These are phyloP conservation scores for Arthroderma sp. DNA, from an alignment of 2,329 filamentous ascomycete species.

Conservation along the genomic window DNA sequence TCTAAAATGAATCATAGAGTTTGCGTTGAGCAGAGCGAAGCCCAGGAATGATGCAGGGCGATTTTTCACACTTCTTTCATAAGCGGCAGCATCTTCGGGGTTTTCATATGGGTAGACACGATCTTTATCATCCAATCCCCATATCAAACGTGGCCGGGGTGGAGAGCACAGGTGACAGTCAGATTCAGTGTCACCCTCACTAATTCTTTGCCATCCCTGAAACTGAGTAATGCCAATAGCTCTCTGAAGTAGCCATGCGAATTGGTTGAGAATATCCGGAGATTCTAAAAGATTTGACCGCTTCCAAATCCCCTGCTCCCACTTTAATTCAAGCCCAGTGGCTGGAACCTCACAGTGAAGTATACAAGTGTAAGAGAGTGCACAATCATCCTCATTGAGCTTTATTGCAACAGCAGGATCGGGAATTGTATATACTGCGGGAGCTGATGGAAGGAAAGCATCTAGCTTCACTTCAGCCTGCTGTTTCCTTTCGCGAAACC, in stretches of 20 bases:
- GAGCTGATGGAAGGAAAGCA: constrained; percentile 9
- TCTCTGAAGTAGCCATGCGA: constrained; percentile 23
- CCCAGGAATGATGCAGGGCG: constrained; percentile 32
- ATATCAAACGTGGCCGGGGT: constrained; percentile 20
- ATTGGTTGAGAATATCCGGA: constrained; percentile 13
- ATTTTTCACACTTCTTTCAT: constrained; percentile 39
- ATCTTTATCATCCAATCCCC: constrained; percentile 19
- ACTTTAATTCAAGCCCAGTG: constrained; percentile 10
- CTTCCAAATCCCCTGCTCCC: constrained; percentile 15
- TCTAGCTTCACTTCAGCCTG: constrained; percentile 14
- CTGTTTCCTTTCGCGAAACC: constrained; percentile 19
- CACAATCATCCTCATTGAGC: constrained; percentile 16
- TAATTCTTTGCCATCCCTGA: constrained; percentile 16
- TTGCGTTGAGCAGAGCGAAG: constrained; percentile 21
- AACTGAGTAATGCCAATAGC: constrained; percentile 16
- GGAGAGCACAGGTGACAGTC: constrained; percentile 22
- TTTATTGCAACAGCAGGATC: constrained; percentile 8
- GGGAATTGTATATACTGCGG: constrained; percentile 15
- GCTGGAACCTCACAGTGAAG: constrained; percentile 17
- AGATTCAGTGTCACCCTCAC: not conserved
- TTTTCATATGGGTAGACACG: constrained; percentile 38
- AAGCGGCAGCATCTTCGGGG: constrained; percentile 35
- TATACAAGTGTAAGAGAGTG: constrained; percentile 20
- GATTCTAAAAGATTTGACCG: constrained; percentile 17
- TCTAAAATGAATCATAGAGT: constrained; percentile 24